A percentile compares a stretch with the other conserved stretches of the same genome.
Evolutionary conservation across 768 basidiomycete species (phyloP).

Genomic region (Termitomyces sp.): DNA sequence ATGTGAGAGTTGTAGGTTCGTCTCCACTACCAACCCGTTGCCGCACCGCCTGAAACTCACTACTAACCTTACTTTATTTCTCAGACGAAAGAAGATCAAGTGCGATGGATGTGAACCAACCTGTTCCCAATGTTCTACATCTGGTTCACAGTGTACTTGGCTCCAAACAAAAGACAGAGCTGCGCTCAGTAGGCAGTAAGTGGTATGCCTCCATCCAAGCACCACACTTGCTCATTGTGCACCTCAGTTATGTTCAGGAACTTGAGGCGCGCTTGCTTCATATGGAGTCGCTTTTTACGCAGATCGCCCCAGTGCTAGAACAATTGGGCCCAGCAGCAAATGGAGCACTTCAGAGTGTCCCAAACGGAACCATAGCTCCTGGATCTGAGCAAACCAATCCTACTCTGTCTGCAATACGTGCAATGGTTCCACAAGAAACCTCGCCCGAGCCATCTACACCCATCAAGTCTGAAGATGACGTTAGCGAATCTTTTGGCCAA

Average conservation of each 20-base stretch:
- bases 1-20: constrained; percentile 85
- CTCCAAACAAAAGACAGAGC: constrained; percentile 90
- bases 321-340: constrained; percentile 59
- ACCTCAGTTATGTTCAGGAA: constrained; percentile 80
- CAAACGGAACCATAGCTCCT: constrained; percentile 25
- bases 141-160: constrained; percentile 82
- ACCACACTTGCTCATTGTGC: constrained; percentile 3
- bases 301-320: constrained; percentile 77
- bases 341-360: constrained; percentile 30
- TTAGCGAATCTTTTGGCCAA: constrained; percentile 83
- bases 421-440: constrained; percentile 32
- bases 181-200: constrained; percentile 85
- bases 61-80: constrained; percentile 10
- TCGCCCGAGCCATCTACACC: constrained; percentile 36
- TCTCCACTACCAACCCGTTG: constrained; percentile 17
- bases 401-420: constrained; percentile 31
- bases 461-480: constrained; percentile 66
- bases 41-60: constrained; percentile 14
- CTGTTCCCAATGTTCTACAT: constrained; percentile 75
- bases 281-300: constrained; percentile 84
- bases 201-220: constrained; percentile 13
- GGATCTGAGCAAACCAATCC: constrained; percentile 35
- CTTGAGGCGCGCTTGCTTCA: constrained; percentile 84
- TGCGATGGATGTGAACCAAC: constrained; percentile 87
- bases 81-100: constrained; percentile 89